phyloP scores from a whole-genome alignment of 2,329 filamentous ascomycete genomes.

The Fusarium hostae region DNA sequence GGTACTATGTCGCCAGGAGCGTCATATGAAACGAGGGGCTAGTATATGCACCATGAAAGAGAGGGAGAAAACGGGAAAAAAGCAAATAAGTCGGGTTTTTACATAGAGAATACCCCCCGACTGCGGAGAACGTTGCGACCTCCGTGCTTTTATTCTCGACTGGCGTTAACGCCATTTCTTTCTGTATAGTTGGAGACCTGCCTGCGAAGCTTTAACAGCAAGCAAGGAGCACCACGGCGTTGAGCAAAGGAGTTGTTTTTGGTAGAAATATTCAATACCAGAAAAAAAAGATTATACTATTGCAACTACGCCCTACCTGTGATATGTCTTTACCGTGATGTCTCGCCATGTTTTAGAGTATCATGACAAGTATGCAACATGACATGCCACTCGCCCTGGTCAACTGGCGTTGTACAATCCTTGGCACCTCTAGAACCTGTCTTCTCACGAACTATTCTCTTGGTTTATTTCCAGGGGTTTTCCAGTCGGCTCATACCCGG shows the following conservation, averaged over 20 bases:
- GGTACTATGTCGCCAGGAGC: constrained; percentile 23
- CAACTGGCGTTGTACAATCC: not conserved
- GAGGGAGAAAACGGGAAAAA: constrained; percentile 6
- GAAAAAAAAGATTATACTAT: constrained; percentile 30
- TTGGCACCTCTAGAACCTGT: not conserved
- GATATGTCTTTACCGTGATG: not conserved
- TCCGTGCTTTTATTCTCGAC: constrained; percentile 30
- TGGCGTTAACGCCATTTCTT: constrained; percentile 40
- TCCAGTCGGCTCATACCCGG: constrained; percentile 34
- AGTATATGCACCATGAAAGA: constrained; percentile 18
- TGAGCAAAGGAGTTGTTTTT: constrained; percentile 29
- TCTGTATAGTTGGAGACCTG: constrained; percentile 34
- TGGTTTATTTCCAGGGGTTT: not conserved
- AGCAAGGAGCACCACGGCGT: constrained; percentile 42
- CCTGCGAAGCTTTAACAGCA: constrained; percentile 38
- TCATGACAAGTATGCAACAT: constrained; percentile 15
- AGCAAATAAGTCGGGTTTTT: constrained; percentile 22
- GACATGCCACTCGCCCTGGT: not conserved
- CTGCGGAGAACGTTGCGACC: constrained; percentile 31
- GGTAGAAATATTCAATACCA: constrained; percentile 32
- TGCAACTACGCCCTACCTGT: not conserved
- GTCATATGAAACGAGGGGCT: constrained; percentile 24
- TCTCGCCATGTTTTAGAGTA: not conserved
- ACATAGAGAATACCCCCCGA: constrained; percentile 28
- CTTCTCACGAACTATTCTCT: not conserved